Base-by-base conservation (phyloP, 1,284 basidiomycete species). In the Rhodotorula sp. region DNA sequence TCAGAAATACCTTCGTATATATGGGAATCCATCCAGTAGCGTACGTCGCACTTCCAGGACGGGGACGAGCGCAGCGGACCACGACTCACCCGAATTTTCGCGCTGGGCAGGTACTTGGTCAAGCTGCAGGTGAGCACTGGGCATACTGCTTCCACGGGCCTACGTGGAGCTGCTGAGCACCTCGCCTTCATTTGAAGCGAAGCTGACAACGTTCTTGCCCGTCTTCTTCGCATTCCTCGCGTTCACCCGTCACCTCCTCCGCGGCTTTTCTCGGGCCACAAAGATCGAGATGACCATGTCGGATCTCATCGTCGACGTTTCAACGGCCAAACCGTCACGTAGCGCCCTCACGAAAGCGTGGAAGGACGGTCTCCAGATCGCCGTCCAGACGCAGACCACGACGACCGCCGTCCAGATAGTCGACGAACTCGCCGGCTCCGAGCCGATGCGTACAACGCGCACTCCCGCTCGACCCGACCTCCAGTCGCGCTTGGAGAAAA, bases 401-500 rank as follows among this genome's bases (percentile, higher is more conserved):
- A 59, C 61, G 13, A 59, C 57, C 3, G 69, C 69, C 1, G 48
- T 60, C 32, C 56, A 32, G 27, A n/a, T 67, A 30, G 65, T 67
- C 36, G 69, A 71, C 54, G 53, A 52, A 17, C 58, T 13, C 24
- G 34, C 10, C 29, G 39, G 52, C 36, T 54, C 51, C 24, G 52
- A 24, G 3, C 54, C 56, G 22, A 10, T 65, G 4, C 64, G 64
- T 13, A 68, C 44, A 36, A 71, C 70, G 8, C 66, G 70, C 22
- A 71, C 70, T 9, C 70, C 70, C 8, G 70, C 70, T 5, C 57
- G 70, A 1, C 70, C 70, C 5, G 70, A 68, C 54, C 56, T 71
- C 5, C 59, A 55, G 19, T 22, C 49, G 8, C 57, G 70, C 5
- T 48, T 71, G 11, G 62, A 58, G 17, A 68, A 68, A 52, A 68